These are phyloP conservation scores for Aspergillus ustus DNA, from an alignment of 2,329 filamentous ascomycete genomes.

Conservation along the genomic window DNA sequence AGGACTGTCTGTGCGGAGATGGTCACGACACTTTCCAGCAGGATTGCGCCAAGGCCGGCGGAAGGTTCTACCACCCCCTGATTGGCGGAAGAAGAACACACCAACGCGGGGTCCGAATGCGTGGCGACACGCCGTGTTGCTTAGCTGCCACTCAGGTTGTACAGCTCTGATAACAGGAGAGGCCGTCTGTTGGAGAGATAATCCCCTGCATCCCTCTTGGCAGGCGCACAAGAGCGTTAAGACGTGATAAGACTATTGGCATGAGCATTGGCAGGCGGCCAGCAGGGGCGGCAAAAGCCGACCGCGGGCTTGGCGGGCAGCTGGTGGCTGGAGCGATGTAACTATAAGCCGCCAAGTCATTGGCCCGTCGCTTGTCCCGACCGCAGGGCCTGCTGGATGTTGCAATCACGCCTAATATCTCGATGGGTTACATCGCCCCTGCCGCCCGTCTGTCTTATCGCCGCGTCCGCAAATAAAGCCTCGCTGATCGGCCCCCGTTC, in stretches of 20 bases:
- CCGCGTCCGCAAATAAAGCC: background rate
- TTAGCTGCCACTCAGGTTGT: background rate
- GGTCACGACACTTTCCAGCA: background rate
- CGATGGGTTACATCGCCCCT: background rate
- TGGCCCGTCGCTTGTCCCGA: background rate
- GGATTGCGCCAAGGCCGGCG: background rate
- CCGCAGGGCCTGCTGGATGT: background rate
- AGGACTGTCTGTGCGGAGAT: background rate
- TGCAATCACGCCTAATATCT: background rate
- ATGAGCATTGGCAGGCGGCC: background rate
- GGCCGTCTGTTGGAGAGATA: too few relatives aligned
- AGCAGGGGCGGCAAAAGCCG: background rate
- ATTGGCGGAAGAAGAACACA: background rate
- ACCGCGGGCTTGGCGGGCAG: background rate
- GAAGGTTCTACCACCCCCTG: background rate
- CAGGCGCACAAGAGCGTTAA: background rate
- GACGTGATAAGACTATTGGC: background rate
- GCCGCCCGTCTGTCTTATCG: background rate
- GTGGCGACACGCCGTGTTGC: background rate
- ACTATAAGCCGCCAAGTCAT: background rate
- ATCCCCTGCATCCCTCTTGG: background rate
- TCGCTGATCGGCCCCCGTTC: background rate
- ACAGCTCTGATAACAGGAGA: too few relatives aligned
- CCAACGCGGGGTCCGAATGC: background rate
- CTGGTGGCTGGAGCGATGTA: background rate